Conservation (phyloP, 106 monocot genomes). For the Hemerocallis citrina region DNA sequence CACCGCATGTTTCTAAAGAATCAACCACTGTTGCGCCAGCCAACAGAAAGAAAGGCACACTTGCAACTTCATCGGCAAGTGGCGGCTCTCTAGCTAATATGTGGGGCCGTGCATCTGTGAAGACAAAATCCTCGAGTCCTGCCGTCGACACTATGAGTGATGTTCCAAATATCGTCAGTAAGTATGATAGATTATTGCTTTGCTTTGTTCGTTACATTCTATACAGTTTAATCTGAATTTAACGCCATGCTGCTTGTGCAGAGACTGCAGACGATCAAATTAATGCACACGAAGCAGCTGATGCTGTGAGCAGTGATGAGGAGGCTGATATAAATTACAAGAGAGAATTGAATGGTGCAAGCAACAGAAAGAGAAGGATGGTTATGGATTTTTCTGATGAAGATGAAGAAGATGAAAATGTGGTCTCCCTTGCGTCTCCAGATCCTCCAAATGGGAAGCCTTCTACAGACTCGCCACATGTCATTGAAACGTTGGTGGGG, state of each 20-base stretch:
- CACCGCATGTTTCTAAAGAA: slow-evolving; percentile 47
- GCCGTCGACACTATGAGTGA: slow-evolving; percentile 13
- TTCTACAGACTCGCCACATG: slow-evolving; percentile 7
- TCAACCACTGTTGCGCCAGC: slow-evolving; percentile 10
- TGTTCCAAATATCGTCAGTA: slow-evolving; percentile 31
- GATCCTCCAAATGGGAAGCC: slow-evolving; percentile 26
- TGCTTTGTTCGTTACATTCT: not conserved
- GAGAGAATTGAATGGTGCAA: slow-evolving; percentile 36
- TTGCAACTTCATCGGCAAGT: slow-evolving; percentile 28
- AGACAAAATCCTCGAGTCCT: slow-evolving; percentile 32
- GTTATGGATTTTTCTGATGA: slow-evolving; percentile 84
- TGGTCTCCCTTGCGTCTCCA: slow-evolving; percentile 61
- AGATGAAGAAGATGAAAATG: slow-evolving; percentile 64
- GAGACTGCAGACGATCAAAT: slow-evolving; percentile 71
- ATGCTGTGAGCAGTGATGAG: slow-evolving; percentile 59
- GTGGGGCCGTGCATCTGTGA: slow-evolving; percentile 70
- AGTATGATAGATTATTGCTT: not conserved
- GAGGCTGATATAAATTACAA: slow-evolving; percentile 22
- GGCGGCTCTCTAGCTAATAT: slow-evolving; percentile 62
- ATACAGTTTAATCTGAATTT: not conserved
- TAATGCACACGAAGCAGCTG: slow-evolving; percentile 41
- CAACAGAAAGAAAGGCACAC: slow-evolving; percentile 43
- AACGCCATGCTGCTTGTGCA: slow-evolving; percentile 15
- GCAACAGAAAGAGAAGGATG: slow-evolving; percentile 61
- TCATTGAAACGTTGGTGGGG: slow-evolving; percentile 13